Percentiles rank a stretch among this genome's conserved stretches.
Conservation (phyloP, 257 asterid genomes). For the Knoxia roxburghii region DNA sequence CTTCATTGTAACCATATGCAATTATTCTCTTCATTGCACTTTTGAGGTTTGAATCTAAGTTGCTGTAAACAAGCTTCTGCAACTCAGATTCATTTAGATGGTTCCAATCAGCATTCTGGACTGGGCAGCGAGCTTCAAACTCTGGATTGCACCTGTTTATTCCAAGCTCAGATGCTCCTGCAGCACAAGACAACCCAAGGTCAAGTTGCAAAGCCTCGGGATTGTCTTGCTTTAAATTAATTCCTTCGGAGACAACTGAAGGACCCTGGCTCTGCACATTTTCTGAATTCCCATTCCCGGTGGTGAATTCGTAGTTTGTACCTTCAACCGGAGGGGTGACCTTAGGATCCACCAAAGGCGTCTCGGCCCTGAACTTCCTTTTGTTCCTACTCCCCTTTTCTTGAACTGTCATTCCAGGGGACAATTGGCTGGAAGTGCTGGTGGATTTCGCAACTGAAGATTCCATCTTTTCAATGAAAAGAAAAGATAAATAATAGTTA, state of each 20-base stretch:
- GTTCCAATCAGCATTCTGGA: slow-evolving; percentile 85
- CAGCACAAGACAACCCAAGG: slow-evolving; percentile 70
- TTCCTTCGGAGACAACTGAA: slow-evolving; percentile 51
- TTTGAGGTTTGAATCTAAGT: slow-evolving; percentile 70
- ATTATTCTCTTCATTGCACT: slow-evolving; percentile 78
- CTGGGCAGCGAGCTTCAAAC: slow-evolving; percentile 41
- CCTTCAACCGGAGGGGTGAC: slow-evolving; percentile 47
- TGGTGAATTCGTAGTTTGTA: slow-evolving; percentile 69
- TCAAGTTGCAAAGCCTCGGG: slow-evolving; percentile 64
- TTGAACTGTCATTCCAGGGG: slow-evolving; percentile 48
- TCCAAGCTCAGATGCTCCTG: slow-evolving; percentile 44
- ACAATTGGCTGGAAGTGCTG: slow-evolving; percentile 56
- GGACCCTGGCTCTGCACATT: slow-evolving; percentile 32
- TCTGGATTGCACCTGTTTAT: slow-evolving; percentile 43
- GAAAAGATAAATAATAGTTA: slow-evolving; percentile 23
- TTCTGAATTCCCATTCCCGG: slow-evolving; percentile 69
- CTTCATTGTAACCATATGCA: slow-evolving; percentile 66
- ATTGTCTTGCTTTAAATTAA: slow-evolving; percentile 42
- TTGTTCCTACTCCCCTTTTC: slow-evolving; percentile 89
- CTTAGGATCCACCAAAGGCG: slow-evolving; percentile 60
- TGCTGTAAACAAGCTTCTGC: slow-evolving; percentile 69
- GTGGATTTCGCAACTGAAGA: slow-evolving; percentile 72
- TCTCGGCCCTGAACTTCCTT: slow-evolving; percentile 90
- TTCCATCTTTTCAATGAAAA: slow-evolving; percentile 66
- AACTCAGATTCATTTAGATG: slow-evolving; percentile 85